These are phyloP conservation scores for Actinomortierella wolfii DNA, from an alignment of 371 early-diverging fungal species.

Conservation along the genomic window DNA sequence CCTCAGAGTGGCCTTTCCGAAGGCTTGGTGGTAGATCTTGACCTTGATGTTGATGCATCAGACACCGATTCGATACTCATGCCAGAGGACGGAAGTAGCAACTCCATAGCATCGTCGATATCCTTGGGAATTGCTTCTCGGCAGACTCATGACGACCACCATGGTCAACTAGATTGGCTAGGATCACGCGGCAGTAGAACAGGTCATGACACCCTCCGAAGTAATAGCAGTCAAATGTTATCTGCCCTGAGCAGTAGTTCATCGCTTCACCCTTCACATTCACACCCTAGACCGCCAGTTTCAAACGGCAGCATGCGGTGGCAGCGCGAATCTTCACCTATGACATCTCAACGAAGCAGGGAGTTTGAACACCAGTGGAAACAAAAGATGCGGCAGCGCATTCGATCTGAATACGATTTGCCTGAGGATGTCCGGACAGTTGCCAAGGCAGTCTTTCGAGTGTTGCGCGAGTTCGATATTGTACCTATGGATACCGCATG, in stretches of 20 bases:
- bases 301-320: no score
- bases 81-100: constrained; percentile 15
- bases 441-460: constrained; percentile 38
- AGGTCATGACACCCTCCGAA: constrained; percentile 13
- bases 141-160: no score
- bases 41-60: constrained; percentile 25
- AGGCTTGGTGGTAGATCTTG: constrained; percentile 4
- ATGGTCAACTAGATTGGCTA: no score
- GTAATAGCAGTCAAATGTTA: constrained; percentile 38
- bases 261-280: no score
- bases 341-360: no score
- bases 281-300: no score
- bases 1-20: neutral
- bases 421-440: constrained; percentile 43
- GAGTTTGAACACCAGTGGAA: constrained; percentile 23
- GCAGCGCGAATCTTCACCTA: no score
- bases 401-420: constrained; percentile 36
- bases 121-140: no score
- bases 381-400: constrained; percentile 26
- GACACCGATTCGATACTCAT: constrained; percentile 33
- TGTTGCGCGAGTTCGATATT: constrained; percentile 44
- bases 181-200: no score
- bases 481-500: neutral
- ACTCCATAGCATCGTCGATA: no score
- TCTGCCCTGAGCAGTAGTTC: constrained; percentile 9